Evolutionary conservation across 148 eudicot genomes (phyloP).

Genomic region (Chenopodium formosanum): DNA sequence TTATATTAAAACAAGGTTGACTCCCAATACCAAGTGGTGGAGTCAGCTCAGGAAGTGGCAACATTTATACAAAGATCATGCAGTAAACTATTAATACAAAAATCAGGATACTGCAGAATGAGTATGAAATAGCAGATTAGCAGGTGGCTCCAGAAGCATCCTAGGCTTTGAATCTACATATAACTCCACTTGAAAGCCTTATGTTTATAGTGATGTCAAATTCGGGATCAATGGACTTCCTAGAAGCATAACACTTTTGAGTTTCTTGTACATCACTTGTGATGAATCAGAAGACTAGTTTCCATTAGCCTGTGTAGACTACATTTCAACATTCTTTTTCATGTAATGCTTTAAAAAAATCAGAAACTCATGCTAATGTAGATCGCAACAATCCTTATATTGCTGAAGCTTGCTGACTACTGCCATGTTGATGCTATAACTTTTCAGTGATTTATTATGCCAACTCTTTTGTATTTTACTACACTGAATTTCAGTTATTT

Average conservation of each 20-base stretch:
- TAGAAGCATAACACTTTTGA: neutral
- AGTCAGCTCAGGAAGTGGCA: neutral
- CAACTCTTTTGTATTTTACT: constrained; percentile 2
- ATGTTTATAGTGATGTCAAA: too few species aligned
- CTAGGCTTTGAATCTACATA: neutral
- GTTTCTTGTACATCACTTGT: neutral
- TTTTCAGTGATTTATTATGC: neutral
- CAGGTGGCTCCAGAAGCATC: neutral
- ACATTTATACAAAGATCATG: too few species aligned
- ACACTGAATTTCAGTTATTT: constrained; percentile 59
- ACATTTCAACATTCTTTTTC: neutral
- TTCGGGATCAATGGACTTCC: neutral
- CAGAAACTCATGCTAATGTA: too few species aligned
- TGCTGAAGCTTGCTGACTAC: neutral
- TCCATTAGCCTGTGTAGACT: neutral
- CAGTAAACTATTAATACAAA: neutral
- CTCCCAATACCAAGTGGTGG: neutral
- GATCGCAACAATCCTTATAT: too few species aligned
- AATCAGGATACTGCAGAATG: too few species aligned
- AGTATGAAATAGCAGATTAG: neutral
- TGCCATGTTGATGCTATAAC: neutral
- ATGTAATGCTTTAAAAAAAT: too few species aligned
- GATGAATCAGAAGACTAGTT: neutral
- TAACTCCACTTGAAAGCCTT: too few species aligned
- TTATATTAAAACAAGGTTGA: neutral